Conservation (phyloP, 257 asterid genomes). For the Scutellaria galericulata region DNA sequence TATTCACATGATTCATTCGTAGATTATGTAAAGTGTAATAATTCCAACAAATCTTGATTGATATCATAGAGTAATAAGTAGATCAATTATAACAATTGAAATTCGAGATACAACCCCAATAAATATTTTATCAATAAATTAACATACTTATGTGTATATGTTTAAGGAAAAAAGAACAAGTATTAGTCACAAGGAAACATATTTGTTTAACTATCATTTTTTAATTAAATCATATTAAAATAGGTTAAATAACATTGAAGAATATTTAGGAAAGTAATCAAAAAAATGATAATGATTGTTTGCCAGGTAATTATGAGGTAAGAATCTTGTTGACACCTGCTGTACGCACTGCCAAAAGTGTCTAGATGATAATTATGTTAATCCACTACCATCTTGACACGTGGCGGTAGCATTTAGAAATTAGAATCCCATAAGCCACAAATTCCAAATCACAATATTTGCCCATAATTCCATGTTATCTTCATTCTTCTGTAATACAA, state of each 20-base stretch:
- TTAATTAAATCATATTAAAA: too few relatives aligned
- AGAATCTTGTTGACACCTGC: conserved; percentile 30
- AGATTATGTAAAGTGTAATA: too few relatives aligned
- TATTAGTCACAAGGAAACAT: too few relatives aligned
- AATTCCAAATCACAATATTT: conserved; percentile 30
- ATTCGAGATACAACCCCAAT: too few relatives aligned
- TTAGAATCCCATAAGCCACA: conserved; percentile 18
- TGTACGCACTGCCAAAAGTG: conserved; percentile 39
- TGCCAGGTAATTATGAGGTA: conserved; percentile 29
- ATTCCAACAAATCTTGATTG: too few relatives aligned
- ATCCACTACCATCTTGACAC: conserved; percentile 33
- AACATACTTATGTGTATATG: too few relatives aligned
- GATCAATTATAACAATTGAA: too few relatives aligned
- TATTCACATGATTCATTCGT: too few relatives aligned
- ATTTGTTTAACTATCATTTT: too few relatives aligned
- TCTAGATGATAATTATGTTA: conserved; percentile 26
- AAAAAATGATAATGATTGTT: conserved; percentile 23
- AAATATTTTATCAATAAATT: too few relatives aligned
- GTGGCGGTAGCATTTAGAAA: conserved; percentile 20
- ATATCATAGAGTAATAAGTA: too few relatives aligned
- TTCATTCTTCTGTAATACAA: background rate
- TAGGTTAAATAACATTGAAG: background rate
- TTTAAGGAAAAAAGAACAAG: too few relatives aligned
- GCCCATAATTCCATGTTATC: background rate
- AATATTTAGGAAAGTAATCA: background rate